These are phyloP conservation scores for Verticillium dahliae DNA, from an alignment of 2,329 filamentous ascomycete genomes.

Conservation along the genomic window DNA sequence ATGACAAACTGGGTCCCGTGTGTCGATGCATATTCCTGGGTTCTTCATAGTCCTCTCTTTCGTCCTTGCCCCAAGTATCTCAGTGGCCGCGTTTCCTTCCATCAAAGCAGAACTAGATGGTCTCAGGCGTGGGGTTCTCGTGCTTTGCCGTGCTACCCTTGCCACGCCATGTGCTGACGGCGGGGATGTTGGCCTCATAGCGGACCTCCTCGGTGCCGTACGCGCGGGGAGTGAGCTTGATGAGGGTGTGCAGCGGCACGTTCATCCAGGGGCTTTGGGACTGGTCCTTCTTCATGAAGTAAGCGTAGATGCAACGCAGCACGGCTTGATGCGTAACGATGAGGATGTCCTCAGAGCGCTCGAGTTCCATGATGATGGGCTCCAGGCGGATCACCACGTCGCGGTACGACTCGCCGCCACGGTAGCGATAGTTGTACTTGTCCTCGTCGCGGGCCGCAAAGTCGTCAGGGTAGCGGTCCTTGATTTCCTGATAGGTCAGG, in stretches of 20 bases:
- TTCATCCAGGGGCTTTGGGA: slow-evolving; percentile 97
- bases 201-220: slow-evolving; percentile 90
- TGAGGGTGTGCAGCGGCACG: slow-evolving; percentile 90
- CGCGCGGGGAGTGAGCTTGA: slow-evolving; percentile 90
- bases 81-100: background rate
- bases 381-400: slow-evolving; percentile 97
- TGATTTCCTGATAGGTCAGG: slow-evolving; percentile 92
- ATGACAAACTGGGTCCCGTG: background rate
- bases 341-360: slow-evolving; percentile 91
- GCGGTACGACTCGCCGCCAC: slow-evolving; percentile 89
- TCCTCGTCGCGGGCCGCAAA: slow-evolving; percentile 94
- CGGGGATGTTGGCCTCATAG: slow-evolving; percentile 85
- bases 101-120: slow-evolving; percentile 1
- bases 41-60: background rate
- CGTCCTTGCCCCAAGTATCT: background rate
- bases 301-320: slow-evolving; percentile 93
- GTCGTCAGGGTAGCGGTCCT: slow-evolving; percentile 84
- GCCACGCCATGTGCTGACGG: slow-evolving; percentile 91
- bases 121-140: slow-evolving; percentile 49
- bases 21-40: background rate
- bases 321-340: slow-evolving; percentile 98
- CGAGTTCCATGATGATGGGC: slow-evolving; percentile 98
- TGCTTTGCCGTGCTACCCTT: slow-evolving; percentile 92
- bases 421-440: slow-evolving; percentile 99
- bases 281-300: slow-evolving; percentile 97